A percentile compares a stretch with the other conserved stretches of the same genome.
phyloP scores from a whole-genome alignment of 2,329 filamentous ascomycete genomes.

The Calonectria pseudoreteaudii region DNA sequence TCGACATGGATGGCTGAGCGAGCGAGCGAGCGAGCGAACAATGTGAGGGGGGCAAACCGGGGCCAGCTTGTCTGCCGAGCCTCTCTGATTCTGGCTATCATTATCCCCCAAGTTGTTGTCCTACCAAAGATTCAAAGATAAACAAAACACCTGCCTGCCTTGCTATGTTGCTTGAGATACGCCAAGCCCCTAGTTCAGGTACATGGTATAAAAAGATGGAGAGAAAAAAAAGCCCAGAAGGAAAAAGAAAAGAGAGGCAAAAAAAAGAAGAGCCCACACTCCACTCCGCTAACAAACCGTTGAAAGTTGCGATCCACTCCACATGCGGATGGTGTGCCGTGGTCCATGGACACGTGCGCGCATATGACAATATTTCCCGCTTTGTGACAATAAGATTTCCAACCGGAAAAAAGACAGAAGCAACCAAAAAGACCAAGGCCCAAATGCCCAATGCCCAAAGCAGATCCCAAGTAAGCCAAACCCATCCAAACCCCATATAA shows the following conservation, averaged over 20 bases:
- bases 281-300: constrained; percentile 3
- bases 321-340: neutral
- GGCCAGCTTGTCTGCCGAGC: neutral
- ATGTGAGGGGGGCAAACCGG: neutral
- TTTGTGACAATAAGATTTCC: neutral
- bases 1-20: neutral
- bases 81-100: neutral
- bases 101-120: neutral
- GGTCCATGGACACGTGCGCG: neutral
- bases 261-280: neutral
- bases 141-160: neutral
- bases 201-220: neutral
- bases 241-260: neutral
- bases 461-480: neutral
- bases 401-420: neutral
- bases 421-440: neutral
- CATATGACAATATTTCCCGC: neutral
- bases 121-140: neutral
- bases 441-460: neutral
- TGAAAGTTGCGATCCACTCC: constrained; percentile 1
- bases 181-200: neutral
- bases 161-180: neutral
- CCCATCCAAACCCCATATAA: constrained; percentile 1
- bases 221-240: neutral
- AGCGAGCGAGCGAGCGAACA: neutral